phyloP scores from a whole-genome alignment of 2,329 filamentous ascomycete genomes.

The Sarocladiaceae sp. region DNA sequence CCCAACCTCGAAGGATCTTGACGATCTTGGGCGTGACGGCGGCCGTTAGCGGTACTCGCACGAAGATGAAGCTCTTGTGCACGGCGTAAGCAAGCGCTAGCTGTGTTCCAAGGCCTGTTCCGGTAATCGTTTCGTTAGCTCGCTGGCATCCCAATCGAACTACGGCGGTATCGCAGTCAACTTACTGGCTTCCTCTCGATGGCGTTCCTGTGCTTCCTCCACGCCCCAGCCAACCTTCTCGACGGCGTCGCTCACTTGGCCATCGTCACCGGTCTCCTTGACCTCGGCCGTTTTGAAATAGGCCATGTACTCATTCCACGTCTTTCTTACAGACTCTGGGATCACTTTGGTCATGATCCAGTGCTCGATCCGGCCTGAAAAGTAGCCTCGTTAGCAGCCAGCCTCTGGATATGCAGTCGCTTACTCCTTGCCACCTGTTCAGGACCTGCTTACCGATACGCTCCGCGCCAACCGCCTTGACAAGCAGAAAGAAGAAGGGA shows the following conservation, averaged over 20 bases:
- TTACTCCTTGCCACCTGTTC: background rate
- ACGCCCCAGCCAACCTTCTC: slow-evolving; percentile 55
- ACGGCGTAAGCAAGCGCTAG: slow-evolving; percentile 91
- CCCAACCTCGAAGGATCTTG: slow-evolving; percentile 78
- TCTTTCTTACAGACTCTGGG: slow-evolving; percentile 52
- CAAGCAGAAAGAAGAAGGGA: slow-evolving; percentile 88
- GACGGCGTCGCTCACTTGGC: slow-evolving; percentile 29
- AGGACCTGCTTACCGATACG: slow-evolving; percentile 57
- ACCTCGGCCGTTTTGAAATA: slow-evolving; percentile 34
- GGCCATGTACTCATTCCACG: slow-evolving; percentile 40
- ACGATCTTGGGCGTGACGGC: slow-evolving; percentile 93
- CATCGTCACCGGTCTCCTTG: slow-evolving; percentile 14
- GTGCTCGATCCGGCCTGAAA: slow-evolving; percentile 56
- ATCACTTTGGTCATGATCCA: slow-evolving; percentile 57
- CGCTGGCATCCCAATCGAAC: slow-evolving; percentile 16
- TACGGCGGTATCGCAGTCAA: slow-evolving; percentile 22
- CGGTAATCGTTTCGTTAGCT: background rate
- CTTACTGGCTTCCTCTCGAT: slow-evolving; percentile 68
- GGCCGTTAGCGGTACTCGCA: slow-evolving; percentile 87
- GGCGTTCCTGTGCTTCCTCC: slow-evolving; percentile 54
- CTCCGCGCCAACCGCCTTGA: slow-evolving; percentile 76
- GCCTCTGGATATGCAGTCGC: slow-evolving; percentile 5
- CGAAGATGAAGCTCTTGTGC: slow-evolving; percentile 95
- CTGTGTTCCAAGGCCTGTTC: slow-evolving; percentile 64
- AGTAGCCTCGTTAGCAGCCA: slow-evolving; percentile 8